Base-by-base conservation (phyloP, 306 rosid genomes). In the Carpinus viminea region DNA sequence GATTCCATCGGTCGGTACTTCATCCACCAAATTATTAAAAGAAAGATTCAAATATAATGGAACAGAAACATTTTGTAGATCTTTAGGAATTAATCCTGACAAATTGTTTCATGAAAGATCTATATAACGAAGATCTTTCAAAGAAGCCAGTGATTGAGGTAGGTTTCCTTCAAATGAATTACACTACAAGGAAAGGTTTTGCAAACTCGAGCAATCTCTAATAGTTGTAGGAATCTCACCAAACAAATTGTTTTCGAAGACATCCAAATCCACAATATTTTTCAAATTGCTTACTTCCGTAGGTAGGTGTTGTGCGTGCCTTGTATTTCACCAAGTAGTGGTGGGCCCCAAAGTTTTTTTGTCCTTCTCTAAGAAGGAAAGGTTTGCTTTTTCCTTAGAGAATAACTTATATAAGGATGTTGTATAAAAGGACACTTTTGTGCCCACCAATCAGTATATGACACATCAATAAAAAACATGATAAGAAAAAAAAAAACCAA, bases 21-120 rank as follows among this genome's bases (percentile, higher is more conserved):
- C 89, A 0, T 91, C 91, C 10, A 76, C 87, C 21, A 88, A 46
- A 41, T 45, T 48, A 54, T 86, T 90, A 48, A 76, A 87, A 12
- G 91, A 87, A 54, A 84, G 38, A 75, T 86, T 86, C 76, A 90
- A 31, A 56, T 78, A 64, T 1, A n/a, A 1, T 3, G 82, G 52
- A 41, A 41, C 45, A 3, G 52, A 13, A 46, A 86, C 21, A 2
- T 79, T 74, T 1, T 86, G 70, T 0, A 87, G 6, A 50, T 2
- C 76, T 26, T 61, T 5, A 18, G 87, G 90, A 80, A 88, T 86
- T 20, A 73, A 4, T 28, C 89, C 84, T 0, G 79, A 73, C 51
- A 90, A 75, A 16, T 21, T 45, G 62, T 83, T 88, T 43, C 8
- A 16, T 7, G 88, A 84, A 7, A 88, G 34, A 57, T 87, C 87